phyloP scores from a whole-genome alignment of 108 stramenopile genomes.

The Conticribra guillardii region DNA sequence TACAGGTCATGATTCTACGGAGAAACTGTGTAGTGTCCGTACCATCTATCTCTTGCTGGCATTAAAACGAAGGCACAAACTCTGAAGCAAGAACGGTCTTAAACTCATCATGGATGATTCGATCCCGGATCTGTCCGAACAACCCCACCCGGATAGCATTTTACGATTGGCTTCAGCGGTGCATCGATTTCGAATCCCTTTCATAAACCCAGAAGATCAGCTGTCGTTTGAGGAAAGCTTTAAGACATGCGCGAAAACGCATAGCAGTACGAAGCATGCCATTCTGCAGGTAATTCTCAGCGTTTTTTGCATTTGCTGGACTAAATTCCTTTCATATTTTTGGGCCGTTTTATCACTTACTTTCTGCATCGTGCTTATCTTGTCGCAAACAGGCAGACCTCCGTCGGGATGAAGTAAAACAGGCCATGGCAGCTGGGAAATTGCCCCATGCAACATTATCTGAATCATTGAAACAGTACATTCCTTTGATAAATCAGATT shows the following conservation, averaged over 20 bases:
- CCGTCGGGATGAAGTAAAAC: slow-evolving; percentile 37
- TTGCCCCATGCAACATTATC: slow-evolving; percentile 24
- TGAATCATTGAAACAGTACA: slow-evolving; percentile 37
- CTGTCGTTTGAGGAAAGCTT: slow-evolving; percentile 74
- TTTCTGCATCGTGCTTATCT: background rate
- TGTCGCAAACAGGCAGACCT: slow-evolving; percentile 26
- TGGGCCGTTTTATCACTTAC: background rate
- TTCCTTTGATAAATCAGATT: slow-evolving; percentile 78
- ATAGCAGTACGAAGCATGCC: slow-evolving; percentile 27
- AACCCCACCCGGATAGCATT: slow-evolving; percentile 76
- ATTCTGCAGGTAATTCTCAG: slow-evolving; percentile 13
- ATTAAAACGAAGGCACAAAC: no score
- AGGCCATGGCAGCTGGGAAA: slow-evolving; percentile 38
- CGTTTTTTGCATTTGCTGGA: background rate
- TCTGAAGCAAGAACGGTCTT: no score
- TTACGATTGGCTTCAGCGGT: slow-evolving; percentile 83
- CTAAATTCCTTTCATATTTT: background rate
- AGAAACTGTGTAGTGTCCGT: no score
- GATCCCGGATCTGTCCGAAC: slow-evolving; percentile 31
- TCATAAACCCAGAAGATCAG: slow-evolving; percentile 46
- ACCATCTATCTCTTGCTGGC: no score
- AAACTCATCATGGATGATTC: background rate
- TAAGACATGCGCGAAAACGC: slow-evolving; percentile 48
- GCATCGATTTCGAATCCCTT: slow-evolving; percentile 69
- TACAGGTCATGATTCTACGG: no score